Conservation (phyloP, 345 rosid species). For the Brassica incana region DNA sequence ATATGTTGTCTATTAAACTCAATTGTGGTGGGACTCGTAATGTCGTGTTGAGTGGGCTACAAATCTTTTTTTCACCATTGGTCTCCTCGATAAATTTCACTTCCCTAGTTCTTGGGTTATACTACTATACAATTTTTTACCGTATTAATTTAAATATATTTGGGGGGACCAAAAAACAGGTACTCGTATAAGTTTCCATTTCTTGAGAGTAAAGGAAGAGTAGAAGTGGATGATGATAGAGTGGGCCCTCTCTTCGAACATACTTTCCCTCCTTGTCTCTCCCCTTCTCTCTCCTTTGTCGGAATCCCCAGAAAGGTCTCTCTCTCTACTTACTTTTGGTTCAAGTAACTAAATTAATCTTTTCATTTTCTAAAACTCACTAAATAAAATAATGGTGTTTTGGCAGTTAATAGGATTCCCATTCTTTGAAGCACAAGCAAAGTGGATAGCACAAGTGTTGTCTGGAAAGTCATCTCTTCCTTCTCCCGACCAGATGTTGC, state of each 20-base stretch:
- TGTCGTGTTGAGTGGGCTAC: conserved; percentile 19
- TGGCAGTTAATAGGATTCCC: conserved; percentile 86
- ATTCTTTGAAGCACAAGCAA: conserved; percentile 94
- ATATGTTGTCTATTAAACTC: not conserved
- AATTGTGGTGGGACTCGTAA: not conserved
- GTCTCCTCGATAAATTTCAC: conserved; percentile 9
- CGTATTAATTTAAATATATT: not conserved
- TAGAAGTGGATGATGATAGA: conserved; percentile 83
- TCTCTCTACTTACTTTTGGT: not conserved
- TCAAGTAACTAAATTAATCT: not conserved
- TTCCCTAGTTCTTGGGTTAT: conserved; percentile 22
- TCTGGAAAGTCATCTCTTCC: conserved; percentile 74
- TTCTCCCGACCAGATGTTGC: conserved; percentile 75
- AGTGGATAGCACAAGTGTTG: conserved; percentile 84
- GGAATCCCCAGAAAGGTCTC: conserved; percentile 91
- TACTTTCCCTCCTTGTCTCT: conserved; percentile 88
- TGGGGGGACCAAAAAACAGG: conserved; percentile 40
- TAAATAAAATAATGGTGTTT: not conserved
- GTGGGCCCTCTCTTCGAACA: conserved; percentile 95
- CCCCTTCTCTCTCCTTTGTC: conserved; percentile 85
- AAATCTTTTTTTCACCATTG: conserved; percentile 22
- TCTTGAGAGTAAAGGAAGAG: conserved; percentile 95
- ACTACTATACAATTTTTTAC: not conserved
- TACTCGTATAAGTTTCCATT: conserved; percentile 85
- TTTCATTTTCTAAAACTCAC: not conserved